Conservation (phyloP, 2,329 filamentous ascomycete species). For the Onygenales sp. region DNA sequence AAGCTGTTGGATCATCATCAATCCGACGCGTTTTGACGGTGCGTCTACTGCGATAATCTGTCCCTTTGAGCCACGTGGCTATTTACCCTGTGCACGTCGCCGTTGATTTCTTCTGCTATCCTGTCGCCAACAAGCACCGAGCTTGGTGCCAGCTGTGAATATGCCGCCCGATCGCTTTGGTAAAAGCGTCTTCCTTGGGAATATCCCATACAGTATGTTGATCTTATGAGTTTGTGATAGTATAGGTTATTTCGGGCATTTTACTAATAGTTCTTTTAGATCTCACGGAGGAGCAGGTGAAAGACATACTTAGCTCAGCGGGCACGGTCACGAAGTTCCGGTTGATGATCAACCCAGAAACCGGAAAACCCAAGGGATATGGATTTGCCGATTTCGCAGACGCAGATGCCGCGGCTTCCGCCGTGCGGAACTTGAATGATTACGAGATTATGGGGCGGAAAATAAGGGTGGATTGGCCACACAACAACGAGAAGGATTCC, state of each 20-base stretch:
- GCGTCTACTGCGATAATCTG: background rate
- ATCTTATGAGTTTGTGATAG: conserved; percentile 76
- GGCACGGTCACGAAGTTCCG: conserved; percentile 88
- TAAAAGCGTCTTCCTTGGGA: conserved; percentile 40
- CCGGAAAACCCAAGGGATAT: conserved; percentile 88
- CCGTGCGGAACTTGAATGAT: conserved; percentile 91
- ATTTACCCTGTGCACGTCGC: background rate
- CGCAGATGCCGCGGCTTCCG: conserved; percentile 81
- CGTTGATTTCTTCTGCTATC: background rate
- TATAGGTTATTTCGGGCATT: conserved; percentile 52
- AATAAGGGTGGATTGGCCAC: conserved; percentile 89
- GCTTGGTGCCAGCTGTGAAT: conserved; percentile 9
- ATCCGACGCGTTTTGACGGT: background rate
- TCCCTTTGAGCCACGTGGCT: background rate
- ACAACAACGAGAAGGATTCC: conserved; percentile 72
- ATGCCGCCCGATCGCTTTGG: conserved; percentile 37
- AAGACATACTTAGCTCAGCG: conserved; percentile 81
- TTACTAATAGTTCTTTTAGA: conserved; percentile 63
- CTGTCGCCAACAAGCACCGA: background rate
- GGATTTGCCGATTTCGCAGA: conserved; percentile 95
- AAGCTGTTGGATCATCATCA: background rate
- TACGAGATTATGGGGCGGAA: conserved; percentile 92
- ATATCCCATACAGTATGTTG: conserved; percentile 62
- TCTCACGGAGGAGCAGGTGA: conserved; percentile 91
- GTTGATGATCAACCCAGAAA: conserved; percentile 91